These are phyloP conservation scores for Domatiomyces catenatus DNA, from an alignment of 2,329 filamentous ascomycete species.

Conservation along the genomic window DNA sequence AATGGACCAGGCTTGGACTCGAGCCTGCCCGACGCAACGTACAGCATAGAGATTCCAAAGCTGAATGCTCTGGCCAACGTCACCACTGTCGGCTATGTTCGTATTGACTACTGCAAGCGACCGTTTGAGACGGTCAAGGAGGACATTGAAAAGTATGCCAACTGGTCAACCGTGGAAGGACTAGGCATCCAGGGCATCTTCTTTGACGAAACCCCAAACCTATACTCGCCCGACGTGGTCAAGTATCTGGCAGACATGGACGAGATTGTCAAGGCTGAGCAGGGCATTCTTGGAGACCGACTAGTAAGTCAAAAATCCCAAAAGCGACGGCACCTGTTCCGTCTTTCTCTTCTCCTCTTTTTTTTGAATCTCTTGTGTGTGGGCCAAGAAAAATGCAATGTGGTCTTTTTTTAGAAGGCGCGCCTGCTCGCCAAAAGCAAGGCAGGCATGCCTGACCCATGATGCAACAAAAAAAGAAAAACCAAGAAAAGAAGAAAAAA, in stretches of 20 bases:
- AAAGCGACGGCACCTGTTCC: neutral
- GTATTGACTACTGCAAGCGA: constrained; percentile 33
- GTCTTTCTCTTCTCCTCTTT: too few relatives aligned
- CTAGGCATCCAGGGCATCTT: constrained; percentile 26
- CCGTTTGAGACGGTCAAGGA: constrained; percentile 26
- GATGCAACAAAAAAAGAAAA: neutral
- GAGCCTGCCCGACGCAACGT: constrained; percentile 29
- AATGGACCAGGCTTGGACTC: constrained; percentile 30
- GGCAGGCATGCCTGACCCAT: neutral
- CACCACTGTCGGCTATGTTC: constrained; percentile 35
- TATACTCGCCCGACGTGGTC: constrained; percentile 11
- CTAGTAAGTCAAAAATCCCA: neutral
- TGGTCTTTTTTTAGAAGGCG: neutral
- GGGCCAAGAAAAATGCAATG: neutral
- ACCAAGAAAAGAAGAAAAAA: too few relatives aligned
- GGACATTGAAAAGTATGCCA: constrained; percentile 33
- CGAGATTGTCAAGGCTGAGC: constrained; percentile 9
- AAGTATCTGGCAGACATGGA: constrained; percentile 16
- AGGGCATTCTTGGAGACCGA: neutral
- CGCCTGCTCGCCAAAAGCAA: too few relatives aligned
- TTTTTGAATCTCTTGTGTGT: neutral
- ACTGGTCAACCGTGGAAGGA: constrained; percentile 26
- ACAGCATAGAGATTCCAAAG: constrained; percentile 27
- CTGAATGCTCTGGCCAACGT: constrained; percentile 32
- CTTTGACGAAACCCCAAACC: constrained; percentile 24